Evolutionary conservation across 2,329 filamentous ascomycete genomes (phyloP).

Genomic region (Talaromyces sp.): DNA sequence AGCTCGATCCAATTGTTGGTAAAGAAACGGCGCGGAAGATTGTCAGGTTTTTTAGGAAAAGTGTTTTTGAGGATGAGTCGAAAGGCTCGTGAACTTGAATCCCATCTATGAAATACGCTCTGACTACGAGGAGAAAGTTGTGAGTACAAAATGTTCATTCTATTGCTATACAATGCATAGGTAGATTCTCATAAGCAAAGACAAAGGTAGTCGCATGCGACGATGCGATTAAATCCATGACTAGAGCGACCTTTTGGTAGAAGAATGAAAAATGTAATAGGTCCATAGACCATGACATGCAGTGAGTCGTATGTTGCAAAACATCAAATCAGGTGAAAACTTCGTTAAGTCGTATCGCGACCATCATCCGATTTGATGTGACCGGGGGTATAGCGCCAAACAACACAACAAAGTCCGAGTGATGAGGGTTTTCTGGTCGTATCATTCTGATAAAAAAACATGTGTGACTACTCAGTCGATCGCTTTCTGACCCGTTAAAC

Average conservation of each 20-base stretch:
- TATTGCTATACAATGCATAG: constrained; percentile 15
- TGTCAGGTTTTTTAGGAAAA: constrained; percentile 71
- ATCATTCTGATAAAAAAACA: constrained; percentile 7
- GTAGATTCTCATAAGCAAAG: background rate
- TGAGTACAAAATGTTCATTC: background rate
- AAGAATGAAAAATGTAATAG: constrained; percentile 3
- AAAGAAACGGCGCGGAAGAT: constrained; percentile 73
- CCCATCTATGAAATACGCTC: no score
- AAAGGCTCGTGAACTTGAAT: constrained; percentile 3
- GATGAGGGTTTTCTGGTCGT: background rate
- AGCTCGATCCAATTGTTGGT: constrained; percentile 71
- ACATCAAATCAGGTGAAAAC: constrained; percentile 9
- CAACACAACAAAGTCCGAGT: constrained; percentile 9
- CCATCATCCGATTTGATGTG: constrained; percentile 1
- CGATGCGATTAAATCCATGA: background rate
- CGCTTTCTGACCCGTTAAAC: constrained; percentile 7
- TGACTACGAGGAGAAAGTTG: no score
- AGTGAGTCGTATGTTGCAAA: constrained; percentile 9
- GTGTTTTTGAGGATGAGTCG: constrained; percentile 49
- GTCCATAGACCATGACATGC: constrained; percentile 12
- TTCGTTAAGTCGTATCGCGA: constrained; percentile 9
- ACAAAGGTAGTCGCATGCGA: constrained; percentile 2
- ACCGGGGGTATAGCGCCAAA: constrained; percentile 5
- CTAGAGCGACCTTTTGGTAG: background rate
- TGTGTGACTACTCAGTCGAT: background rate